phyloP scores from a whole-genome alignment of 352 stramenopile genomes.

The Peronospora farinosa region DNA sequence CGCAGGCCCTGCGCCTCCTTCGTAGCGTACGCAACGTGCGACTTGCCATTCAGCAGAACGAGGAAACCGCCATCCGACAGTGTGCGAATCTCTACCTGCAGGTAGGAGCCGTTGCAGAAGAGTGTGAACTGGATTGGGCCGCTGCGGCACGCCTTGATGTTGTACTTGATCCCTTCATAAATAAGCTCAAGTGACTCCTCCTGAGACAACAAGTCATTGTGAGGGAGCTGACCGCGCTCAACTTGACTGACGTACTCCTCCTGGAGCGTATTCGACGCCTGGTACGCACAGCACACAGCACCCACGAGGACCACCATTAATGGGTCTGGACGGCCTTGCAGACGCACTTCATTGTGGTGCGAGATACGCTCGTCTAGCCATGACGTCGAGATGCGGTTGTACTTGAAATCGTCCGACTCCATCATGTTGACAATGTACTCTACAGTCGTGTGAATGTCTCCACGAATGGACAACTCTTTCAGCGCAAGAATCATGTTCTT shows the following conservation, averaged over 20 bases:
- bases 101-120: slow-evolving; percentile 81
- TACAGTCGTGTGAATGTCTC: slow-evolving; percentile 99
- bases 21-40: slow-evolving; percentile 95
- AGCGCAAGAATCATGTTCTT: slow-evolving; percentile 98
- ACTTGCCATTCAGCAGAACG: slow-evolving; percentile 94
- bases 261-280: slow-evolving; percentile 63
- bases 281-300: slow-evolving; percentile 78
- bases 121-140: slow-evolving; percentile 90
- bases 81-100: slow-evolving; percentile 91
- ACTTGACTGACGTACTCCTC: slow-evolving; percentile 81
- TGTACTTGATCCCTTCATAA: slow-evolving; percentile 98
- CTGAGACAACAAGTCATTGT: slow-evolving; percentile 81
- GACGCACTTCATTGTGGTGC: slow-evolving; percentile 85
- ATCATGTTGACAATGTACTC: slow-evolving; percentile 99
- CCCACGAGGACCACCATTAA: slow-evolving; percentile 86
- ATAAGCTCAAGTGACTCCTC: slow-evolving; percentile 94
- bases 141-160: slow-evolving; percentile 87
- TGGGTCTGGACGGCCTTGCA: slow-evolving; percentile 76
- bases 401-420: slow-evolving; percentile 97
- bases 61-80: slow-evolving; percentile 98
- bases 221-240: slow-evolving; percentile 89
- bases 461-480: slow-evolving; percentile 98
- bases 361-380: slow-evolving; percentile 98
- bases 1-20: slow-evolving; percentile 86
- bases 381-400: slow-evolving; percentile 98